Conservation (phyloP, 352 stramenopile genomes). For the Phytophthora idaei region DNA sequence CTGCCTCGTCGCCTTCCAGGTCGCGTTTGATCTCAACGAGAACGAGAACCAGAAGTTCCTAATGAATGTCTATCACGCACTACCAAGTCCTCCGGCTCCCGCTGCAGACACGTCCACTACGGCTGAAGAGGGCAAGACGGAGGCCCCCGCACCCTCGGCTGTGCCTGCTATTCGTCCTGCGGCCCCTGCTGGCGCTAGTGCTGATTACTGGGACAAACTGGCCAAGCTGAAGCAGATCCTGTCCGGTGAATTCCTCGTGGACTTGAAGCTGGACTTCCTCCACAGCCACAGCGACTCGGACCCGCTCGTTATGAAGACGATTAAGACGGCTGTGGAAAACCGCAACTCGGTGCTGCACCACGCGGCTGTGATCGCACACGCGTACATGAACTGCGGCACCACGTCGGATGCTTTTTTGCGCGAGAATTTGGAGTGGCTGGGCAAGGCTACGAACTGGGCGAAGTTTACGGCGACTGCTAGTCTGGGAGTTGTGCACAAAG, state of each 20-base stretch:
- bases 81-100: slow-evolving; percentile 66
- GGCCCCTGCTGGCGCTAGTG: slow-evolving; percentile 49
- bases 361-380: slow-evolving; percentile 96
- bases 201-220: slow-evolving; percentile 85
- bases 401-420: slow-evolving; percentile 97
- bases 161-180: slow-evolving; percentile 42
- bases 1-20: slow-evolving; percentile 95
- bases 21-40: slow-evolving; percentile 98
- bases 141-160: slow-evolving; percentile 29
- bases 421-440: slow-evolving; percentile 99
- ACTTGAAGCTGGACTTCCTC: slow-evolving; percentile 94
- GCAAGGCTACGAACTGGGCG: slow-evolving; percentile 98
- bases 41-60: slow-evolving; percentile 99
- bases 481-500: slow-evolving; percentile 98
- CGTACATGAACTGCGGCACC: slow-evolving; percentile 98
- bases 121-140: slow-evolving; percentile 49
- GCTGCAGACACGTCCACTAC: slow-evolving; percentile 31
- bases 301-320: slow-evolving; percentile 92
- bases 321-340: slow-evolving; percentile 94
- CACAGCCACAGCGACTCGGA: slow-evolving; percentile 92
- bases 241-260: slow-evolving; percentile 90
- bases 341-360: slow-evolving; percentile 98
- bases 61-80: slow-evolving; percentile 86
- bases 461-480: slow-evolving; percentile 99
- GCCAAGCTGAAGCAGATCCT: slow-evolving; percentile 90